phyloP scores from a whole-genome alignment of 768 basidiomycete species.

The Tulasnella sp. region DNA sequence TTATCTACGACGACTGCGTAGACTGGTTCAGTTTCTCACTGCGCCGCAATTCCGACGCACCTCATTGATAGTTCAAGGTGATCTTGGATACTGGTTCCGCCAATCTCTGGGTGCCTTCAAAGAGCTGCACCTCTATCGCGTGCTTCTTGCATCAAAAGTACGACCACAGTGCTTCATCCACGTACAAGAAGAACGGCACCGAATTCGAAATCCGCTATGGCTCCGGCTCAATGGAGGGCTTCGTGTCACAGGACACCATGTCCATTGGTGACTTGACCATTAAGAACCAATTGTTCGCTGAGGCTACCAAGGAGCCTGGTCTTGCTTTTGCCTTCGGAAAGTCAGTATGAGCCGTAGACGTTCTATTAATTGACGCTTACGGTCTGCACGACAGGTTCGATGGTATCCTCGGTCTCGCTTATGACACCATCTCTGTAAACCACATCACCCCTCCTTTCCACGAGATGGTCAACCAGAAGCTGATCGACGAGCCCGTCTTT shows the following conservation, averaged over 20 bases:
- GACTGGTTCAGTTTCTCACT: not conserved
- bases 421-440: conserved; percentile 95
- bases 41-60: not conserved
- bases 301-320: conserved; percentile 94
- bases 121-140: conserved; percentile 80
- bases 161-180: conserved; percentile 73
- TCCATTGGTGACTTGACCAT: conserved; percentile 82
- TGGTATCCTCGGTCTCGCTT: conserved; percentile 91
- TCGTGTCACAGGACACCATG: conserved; percentile 82
- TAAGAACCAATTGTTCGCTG: conserved; percentile 83
- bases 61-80: conserved; percentile 74
- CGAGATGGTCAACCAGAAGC: conserved; percentile 78
- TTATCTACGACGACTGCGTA: conserved; percentile 3
- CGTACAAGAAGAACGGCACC: conserved; percentile 89
- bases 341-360: conserved; percentile 51
- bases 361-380: not conserved
- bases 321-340: conserved; percentile 96
- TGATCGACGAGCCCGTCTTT: conserved; percentile 86
- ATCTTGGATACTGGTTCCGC: conserved; percentile 59
- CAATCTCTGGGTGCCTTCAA: conserved; percentile 93
- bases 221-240: conserved; percentile 95
- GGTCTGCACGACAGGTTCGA: conserved; percentile 69
- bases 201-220: conserved; percentile 92
- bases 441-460: conserved; percentile 93
- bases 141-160: conserved; percentile 96